Percentiles rank a stretch among this genome's conserved stretches.
These are phyloP conservation scores for Ophiostoma populinum DNA, from an alignment of 2,329 filamentous ascomycete species.

Conservation along the genomic window DNA sequence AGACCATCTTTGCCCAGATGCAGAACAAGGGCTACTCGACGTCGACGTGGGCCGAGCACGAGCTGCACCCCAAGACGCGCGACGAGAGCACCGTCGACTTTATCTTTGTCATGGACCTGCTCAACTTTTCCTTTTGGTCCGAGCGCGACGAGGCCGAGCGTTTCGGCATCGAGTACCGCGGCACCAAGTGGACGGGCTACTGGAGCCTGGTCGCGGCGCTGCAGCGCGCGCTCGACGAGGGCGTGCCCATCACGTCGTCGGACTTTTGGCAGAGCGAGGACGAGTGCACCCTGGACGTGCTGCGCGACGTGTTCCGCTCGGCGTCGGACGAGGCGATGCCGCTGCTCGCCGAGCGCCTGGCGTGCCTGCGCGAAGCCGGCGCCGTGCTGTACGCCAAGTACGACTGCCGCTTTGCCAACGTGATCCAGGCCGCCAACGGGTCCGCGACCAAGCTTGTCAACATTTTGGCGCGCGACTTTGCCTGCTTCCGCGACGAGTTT, in stretches of 20 bases:
- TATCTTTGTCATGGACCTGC: slow-evolving; percentile 90
- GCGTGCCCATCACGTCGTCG: slow-evolving; percentile 76
- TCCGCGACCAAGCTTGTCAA: slow-evolving; percentile 81
- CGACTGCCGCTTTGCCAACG: slow-evolving; percentile 52
- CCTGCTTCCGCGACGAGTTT: slow-evolving; percentile 72
- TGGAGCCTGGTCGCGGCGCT: slow-evolving; percentile 82
- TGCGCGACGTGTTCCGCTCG: slow-evolving; percentile 70
- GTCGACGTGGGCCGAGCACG: slow-evolving; percentile 71
- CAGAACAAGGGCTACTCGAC: slow-evolving; percentile 68
- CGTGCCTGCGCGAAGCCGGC: slow-evolving; percentile 69
- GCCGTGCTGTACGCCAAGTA: slow-evolving; percentile 67
- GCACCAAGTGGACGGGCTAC: slow-evolving; percentile 78
- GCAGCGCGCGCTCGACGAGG: slow-evolving; percentile 77
- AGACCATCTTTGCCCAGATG: slow-evolving; percentile 66
- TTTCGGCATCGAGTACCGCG: slow-evolving; percentile 70
- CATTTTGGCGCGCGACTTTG: slow-evolving; percentile 62
- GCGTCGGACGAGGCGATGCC: slow-evolving; percentile 78
- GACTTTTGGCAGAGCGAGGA: slow-evolving; percentile 70
- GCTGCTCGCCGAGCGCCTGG: slow-evolving; percentile 58
- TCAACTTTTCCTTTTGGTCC: slow-evolving; percentile 98
- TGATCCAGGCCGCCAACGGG: slow-evolving; percentile 55
- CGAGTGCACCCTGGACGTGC: slow-evolving; percentile 55
- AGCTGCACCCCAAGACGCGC: slow-evolving; percentile 71
- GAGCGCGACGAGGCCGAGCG: slow-evolving; percentile 49
- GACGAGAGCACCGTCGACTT: slow-evolving; percentile 72